Evolutionary conservation across 257 asterid genomes (phyloP), one percentile per base, ranked within the genome.

Genomic region (Ophiorrhiza pumila): DNA sequence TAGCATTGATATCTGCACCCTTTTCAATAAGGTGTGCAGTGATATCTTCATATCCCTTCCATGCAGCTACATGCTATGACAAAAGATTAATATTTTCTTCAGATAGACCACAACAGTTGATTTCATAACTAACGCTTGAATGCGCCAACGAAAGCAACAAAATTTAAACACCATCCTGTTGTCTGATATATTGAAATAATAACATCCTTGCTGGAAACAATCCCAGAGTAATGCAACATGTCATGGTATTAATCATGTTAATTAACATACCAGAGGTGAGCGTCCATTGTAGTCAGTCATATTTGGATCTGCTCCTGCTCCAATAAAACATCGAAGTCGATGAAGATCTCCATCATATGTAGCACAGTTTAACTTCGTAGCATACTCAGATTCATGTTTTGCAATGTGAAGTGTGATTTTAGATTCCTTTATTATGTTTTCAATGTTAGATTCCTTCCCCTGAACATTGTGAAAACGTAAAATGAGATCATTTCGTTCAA

Each of bases 231-330:
- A 1, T 60, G 61, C 18, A 47, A 18, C 32, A 71, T 17, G 10
- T 37, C 15, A 37, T 3, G 31, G 12, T 13, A 12, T 50, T 68
- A 0, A 2, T 35, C 35, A 25, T 49, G 41, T 22, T 45, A 32
- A n/a, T 43, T 15, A 6, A 50, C 62, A 73, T 84, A 90, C 96
- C 95, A 90, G 79, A 73, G 95, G 74, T 71, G 96, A 78, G 65
- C 86, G 87, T 56, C 92, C 89, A 75, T 85, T 81, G 56, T 90
- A 90, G 73, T 90, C 96, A 20, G 37, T 57, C 78, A 59, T 76
- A 71, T 71, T 78, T 31, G 92, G 92, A 83, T 88, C 84, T 47
- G 96, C 87, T 63, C 95, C 92, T n/a, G 86, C 90, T 64, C 74
- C 90, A 56, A 90, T 74, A 20, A 88, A 76, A 43, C 74, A 74